Evolutionary conservation across 176 grass and related monocot species (phyloP), one percentile per base, ranked within the genome.

Genomic region (Bromus sterilis): DNA sequence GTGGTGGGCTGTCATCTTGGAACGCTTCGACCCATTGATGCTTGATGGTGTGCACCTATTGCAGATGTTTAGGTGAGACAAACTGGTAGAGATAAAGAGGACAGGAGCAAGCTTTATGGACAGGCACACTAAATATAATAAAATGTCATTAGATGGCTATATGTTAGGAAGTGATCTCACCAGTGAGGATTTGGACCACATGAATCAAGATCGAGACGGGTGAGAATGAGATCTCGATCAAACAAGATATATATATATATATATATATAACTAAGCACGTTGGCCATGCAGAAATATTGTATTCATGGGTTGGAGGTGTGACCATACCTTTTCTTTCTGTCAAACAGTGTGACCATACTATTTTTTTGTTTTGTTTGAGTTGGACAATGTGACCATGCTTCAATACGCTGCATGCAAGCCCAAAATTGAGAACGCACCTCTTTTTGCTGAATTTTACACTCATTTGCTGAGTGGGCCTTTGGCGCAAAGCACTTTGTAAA

Each of bases 181-280:
- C 11, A 10, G 37, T 25, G 48, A 60, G 60, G n/a, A 39, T 35
- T 61, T 84, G 69, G 81, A 75, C 40, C 79, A 40, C 44, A 13
- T 2, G 11, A 16, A 79, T 57, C 55, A 34, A 44, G 46, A 84
- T 24, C 43, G 14, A 44, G 11, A 73, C 28, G 34, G 21, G 43
- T 1, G 28, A 18, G 43, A 74, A 58, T 15, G 16, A 65, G 25
- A 83, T 66, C 56, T 64, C 26, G 56, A 44, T 29, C 2, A 24
- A 23, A 61, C 1, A 43, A 37, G 7, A 67, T 67, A 84, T 32
- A 84, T 6, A 67, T n/a, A n/a, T n/a, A n/a, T n/a, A n/a, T n/a
- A n/a, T n/a, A n/a, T n/a, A 84, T 32, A 84, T 6, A 67, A 82
- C n/a, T 48, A 46, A 75, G 31, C 76, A 89, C 81, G 69, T 69